These are phyloP conservation scores for Amanita thiersii DNA, from an alignment of 768 basidiomycete genomes.

Conservation along the genomic window DNA sequence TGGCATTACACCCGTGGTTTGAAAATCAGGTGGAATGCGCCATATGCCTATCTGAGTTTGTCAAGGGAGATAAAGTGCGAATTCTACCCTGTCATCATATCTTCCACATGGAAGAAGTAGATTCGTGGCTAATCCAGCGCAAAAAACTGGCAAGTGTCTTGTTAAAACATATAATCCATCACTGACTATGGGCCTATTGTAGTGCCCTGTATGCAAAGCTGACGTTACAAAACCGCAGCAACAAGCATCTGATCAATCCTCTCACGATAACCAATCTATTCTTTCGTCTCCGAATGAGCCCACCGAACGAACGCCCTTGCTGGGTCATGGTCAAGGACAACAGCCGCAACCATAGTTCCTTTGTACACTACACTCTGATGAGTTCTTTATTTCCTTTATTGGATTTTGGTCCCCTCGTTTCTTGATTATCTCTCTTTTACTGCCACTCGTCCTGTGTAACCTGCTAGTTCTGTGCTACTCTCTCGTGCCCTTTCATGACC, in stretches of 20 bases:
- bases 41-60: constrained; percentile 86
- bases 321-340: constrained; percentile 13
- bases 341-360: not conserved
- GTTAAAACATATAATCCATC: not conserved
- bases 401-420: too few relatives aligned
- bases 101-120: constrained; percentile 88
- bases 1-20: constrained; percentile 59
- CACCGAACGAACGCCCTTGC: constrained; percentile 33
- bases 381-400: not conserved
- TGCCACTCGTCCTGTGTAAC: too few relatives aligned
- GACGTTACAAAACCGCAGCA: constrained; percentile 69
- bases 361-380: not conserved
- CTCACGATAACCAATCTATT: constrained; percentile 8
- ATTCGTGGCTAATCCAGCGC: constrained; percentile 86
- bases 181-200: constrained; percentile 7
- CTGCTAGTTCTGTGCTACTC: too few relatives aligned
- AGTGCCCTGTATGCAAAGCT: constrained; percentile 92
- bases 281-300: constrained; percentile 14
- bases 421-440: too few relatives aligned
- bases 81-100: constrained; percentile 93
- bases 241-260: constrained; percentile 12
- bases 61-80: constrained; percentile 81
- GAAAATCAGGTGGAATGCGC: constrained; percentile 82
- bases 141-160: constrained; percentile 74
- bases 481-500: too few relatives aligned